Evolutionary conservation across 2,329 filamentous ascomycete genomes (phyloP), one percentile per base, ranked within the genome.

Genomic region (Fusarium globosum): DNA sequence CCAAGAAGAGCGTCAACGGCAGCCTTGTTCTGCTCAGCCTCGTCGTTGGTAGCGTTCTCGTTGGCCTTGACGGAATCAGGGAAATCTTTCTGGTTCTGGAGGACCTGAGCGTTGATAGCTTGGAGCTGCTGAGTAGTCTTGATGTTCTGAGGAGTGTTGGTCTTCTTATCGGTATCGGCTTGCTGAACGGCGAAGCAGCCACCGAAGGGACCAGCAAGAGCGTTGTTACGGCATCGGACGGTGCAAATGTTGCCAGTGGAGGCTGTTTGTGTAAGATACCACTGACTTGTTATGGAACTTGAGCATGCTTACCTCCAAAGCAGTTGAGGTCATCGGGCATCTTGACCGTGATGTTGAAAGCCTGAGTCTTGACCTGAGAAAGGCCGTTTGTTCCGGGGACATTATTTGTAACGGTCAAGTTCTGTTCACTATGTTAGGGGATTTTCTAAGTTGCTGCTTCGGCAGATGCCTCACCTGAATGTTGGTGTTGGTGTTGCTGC

Each of bases 181-280:
- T 91, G 89, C 78, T 89, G 86, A 23, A 90, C 84, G 5, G 88
- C 81, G 77, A 90, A 87, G 80, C 89, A 91, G 57, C 88, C 86
- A 43, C 87, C 87, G 62, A 90, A 90, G 18, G 88, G 88, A 9
- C 88, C 88, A 15, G 87, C 87, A 7, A 86, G 80, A 8, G 88
- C 87, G 63, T 86, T 88, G 82, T 91, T 91, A 26, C 88, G 84
- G 83, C 89, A 90, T 41, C 89, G 86, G 26, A 90, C 83, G 2
- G 88, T 90, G 83, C 88, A 89, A 43, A 90, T 76, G 61, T 89
- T 87, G 48, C 90, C 89, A 4, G 88, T 88, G 0, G 88, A 88
- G 13, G 81, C 86, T 86, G 20, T 21, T 14, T 41, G 0, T 41
- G 20, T 41, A 0, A 41, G 20, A 21, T 33, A 14, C 4, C 33